phyloP scores from a whole-genome alignment of 108 stramenopile species.

The Stephanodiscus minutulus region DNA sequence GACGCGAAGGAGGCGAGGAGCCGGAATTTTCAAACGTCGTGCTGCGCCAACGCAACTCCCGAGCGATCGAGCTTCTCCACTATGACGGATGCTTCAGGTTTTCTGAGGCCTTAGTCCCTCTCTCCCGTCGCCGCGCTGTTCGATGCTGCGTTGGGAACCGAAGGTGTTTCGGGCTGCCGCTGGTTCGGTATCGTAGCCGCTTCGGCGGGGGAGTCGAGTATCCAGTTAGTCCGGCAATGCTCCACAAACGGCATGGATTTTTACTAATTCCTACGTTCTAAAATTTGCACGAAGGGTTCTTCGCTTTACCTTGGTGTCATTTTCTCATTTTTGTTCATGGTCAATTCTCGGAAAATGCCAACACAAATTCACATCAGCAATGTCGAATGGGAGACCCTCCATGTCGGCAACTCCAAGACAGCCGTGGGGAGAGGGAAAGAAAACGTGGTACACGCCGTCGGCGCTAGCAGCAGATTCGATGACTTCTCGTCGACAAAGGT shows the following conservation, averaged over 20 bases:
- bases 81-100: neutral
- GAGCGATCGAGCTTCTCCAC: neutral
- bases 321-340: neutral
- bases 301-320: neutral
- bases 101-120: neutral
- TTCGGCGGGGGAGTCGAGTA: too few relatives aligned
- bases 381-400: neutral
- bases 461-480: neutral
- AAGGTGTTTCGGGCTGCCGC: too few relatives aligned
- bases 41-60: neutral
- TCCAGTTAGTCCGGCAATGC: neutral
- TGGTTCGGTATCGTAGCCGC: too few relatives aligned
- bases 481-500: neutral
- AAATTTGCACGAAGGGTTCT: too few relatives aligned
- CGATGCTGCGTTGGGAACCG: neutral
- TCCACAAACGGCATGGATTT: neutral
- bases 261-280: neutral
- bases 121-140: neutral
- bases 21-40: constrained; percentile 1
- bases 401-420: neutral
- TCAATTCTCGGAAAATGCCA: neutral
- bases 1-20: neutral
- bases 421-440: neutral
- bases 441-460: neutral
- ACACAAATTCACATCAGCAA: neutral